These are phyloP conservation scores for Rutstroemia sp. DNA, from an alignment of 2,329 filamentous ascomycete species.

Conservation along the genomic window DNA sequence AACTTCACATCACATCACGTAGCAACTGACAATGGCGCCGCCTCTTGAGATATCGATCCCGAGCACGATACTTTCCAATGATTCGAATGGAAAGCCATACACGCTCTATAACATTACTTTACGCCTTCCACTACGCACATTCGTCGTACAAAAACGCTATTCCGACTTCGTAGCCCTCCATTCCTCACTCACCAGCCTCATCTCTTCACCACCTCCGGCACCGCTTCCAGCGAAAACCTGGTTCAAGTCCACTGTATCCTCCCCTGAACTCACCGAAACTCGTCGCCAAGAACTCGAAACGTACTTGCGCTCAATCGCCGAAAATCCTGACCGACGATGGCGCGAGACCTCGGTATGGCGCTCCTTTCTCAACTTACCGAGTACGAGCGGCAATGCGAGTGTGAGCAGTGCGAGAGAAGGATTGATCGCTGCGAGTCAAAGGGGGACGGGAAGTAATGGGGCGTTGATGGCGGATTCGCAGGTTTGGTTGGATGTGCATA, in stretches of 20 bases:
- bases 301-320: constrained; percentile 67
- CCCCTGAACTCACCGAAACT: constrained; percentile 60
- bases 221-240: constrained; percentile 68
- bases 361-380: constrained; percentile 63
- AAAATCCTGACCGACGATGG: constrained; percentile 68
- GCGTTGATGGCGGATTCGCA: constrained; percentile 26
- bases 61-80: constrained; percentile 49
- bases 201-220: constrained; percentile 56
- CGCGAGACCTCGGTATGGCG: constrained; percentile 66
- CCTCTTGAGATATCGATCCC: constrained; percentile 61
- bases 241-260: constrained; percentile 66
- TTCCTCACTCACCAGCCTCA: constrained; percentile 48
- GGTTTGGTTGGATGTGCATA: constrained; percentile 70
- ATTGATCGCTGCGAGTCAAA: constrained; percentile 24
- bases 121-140: constrained; percentile 67
- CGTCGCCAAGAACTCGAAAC: constrained; percentile 61
- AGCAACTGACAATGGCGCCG: constrained; percentile 45
- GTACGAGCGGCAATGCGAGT: constrained; percentile 32
- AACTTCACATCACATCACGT: not conserved
- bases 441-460: constrained; percentile 16
- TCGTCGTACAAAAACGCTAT: constrained; percentile 73
- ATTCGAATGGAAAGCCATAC: constrained; percentile 49
- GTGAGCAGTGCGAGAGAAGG: constrained; percentile 25
- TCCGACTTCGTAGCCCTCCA: constrained; percentile 70
- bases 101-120: constrained; percentile 75